Evolutionary conservation across 2,329 filamentous ascomycete species (phyloP).

Genomic region (Ophiostoma tasmaniense): DNA sequence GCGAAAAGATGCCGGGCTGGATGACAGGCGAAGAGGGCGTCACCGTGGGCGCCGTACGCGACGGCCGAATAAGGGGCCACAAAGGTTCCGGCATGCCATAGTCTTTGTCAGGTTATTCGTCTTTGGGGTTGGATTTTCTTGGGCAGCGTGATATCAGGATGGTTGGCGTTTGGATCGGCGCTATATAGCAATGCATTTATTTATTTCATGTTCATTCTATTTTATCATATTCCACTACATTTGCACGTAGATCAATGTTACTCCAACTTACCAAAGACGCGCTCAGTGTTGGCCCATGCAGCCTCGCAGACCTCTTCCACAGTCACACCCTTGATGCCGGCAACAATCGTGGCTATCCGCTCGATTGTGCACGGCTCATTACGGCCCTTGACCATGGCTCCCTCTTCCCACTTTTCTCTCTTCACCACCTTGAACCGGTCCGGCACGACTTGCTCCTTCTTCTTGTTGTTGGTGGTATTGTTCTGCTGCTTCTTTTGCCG

Average conservation of each 20-base stretch:
- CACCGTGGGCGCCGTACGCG: slow-evolving; percentile 59
- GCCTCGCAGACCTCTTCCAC: slow-evolving; percentile 80
- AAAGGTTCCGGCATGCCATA: slow-evolving; percentile 46
- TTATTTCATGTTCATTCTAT: not conserved
- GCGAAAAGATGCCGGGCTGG: slow-evolving; percentile 76
- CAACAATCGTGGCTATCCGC: slow-evolving; percentile 80
- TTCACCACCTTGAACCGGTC: slow-evolving; percentile 76
- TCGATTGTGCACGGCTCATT: slow-evolving; percentile 89
- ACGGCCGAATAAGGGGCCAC: slow-evolving; percentile 55
- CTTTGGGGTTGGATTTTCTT: not conserved
- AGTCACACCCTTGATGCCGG: slow-evolving; percentile 69
- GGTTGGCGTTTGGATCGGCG: not conserved
- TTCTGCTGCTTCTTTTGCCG: slow-evolving; percentile 20
- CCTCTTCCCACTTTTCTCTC: slow-evolving; percentile 89
- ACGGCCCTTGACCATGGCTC: slow-evolving; percentile 83
- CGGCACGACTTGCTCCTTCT: slow-evolving; percentile 58
- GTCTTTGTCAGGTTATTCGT: not conserved
- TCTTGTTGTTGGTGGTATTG: slow-evolving; percentile 24
- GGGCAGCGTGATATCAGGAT: not conserved
- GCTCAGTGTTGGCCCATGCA: slow-evolving; percentile 72
- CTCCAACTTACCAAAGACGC: slow-evolving; percentile 55
- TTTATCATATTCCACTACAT: not conserved
- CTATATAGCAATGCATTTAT: not conserved
- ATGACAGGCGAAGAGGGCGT: slow-evolving; percentile 82
- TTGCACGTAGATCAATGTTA: not conserved